These are phyloP conservation scores for Yamadazyma atmosphaerica DNA, from an alignment of 1,139 yeast species.

Conservation along the genomic window DNA sequence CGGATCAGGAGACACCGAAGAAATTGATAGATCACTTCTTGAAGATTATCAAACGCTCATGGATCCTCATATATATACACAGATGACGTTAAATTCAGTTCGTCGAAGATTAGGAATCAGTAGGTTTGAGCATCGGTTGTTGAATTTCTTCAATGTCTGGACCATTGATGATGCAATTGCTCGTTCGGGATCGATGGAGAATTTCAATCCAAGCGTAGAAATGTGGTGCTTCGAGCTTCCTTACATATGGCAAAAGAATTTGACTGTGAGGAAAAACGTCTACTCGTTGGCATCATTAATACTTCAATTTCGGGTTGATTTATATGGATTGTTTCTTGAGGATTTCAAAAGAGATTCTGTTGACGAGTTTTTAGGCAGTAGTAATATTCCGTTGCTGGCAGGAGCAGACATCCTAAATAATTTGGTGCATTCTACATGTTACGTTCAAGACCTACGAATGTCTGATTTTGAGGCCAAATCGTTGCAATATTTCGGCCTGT, in stretches of 20 bases:
- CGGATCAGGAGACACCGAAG: background rate
- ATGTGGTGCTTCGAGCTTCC: conserved; percentile 4
- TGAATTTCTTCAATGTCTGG: conserved; percentile 24
- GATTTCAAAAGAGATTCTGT: background rate
- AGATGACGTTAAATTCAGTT: conserved; percentile 10
- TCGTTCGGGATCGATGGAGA: background rate
- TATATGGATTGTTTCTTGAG: background rate
- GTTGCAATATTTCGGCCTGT: background rate
- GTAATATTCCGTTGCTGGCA: background rate
- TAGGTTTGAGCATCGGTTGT: conserved; percentile 26
- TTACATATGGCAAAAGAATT: conserved; percentile 3
- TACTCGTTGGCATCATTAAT: background rate
- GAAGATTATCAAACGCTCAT: too few relatives aligned
- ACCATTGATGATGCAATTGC: background rate
- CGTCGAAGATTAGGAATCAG: conserved; percentile 21
- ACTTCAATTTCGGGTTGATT: background rate
- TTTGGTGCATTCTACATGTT: background rate
- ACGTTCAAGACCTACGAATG: background rate
- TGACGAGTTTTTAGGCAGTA: background rate
- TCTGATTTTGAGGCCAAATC: background rate
- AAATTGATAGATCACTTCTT: background rate
- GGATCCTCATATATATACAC: background rate
- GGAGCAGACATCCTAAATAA: background rate
- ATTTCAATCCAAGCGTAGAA: background rate
- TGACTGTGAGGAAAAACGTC: conserved; percentile 1